phyloP scores from a whole-genome alignment of 768 basidiomycete species.

The Filobasidium wieringae region DNA sequence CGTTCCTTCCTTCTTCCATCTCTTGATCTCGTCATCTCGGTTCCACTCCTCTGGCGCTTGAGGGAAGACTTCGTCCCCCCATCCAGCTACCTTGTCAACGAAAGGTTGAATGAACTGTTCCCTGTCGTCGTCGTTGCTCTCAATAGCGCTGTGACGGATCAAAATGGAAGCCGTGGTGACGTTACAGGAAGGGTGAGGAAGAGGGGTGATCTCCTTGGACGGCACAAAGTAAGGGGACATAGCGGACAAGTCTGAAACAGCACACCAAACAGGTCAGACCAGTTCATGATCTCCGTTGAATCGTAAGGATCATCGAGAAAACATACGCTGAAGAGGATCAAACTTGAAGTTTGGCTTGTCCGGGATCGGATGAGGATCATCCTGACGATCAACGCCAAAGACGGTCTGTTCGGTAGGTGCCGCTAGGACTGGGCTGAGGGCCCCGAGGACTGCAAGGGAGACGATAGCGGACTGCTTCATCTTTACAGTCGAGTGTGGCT shows the following conservation, averaged over 20 bases:
- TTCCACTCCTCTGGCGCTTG: neutral
- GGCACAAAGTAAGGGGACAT: constrained; percentile 39
- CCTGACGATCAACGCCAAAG: no score
- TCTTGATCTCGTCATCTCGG: constrained; percentile 4
- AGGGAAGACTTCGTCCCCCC: constrained; percentile 14
- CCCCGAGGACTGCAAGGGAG: no score
- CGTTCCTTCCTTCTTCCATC: constrained; percentile 13
- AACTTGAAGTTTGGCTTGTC: no score
- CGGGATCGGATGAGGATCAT: no score
- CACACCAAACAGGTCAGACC: no score
- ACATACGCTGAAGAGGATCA: no score
- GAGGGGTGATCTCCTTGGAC: constrained; percentile 23
- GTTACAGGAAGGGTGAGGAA: constrained; percentile 29
- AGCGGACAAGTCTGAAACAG: constrained; percentile 39
- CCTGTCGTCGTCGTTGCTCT: constrained; percentile 41
- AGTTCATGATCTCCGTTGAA: no score
- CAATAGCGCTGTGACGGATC: constrained; percentile 38
- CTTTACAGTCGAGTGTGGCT: no score
- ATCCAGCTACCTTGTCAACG: constrained; percentile 29
- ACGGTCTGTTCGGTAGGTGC: no score
- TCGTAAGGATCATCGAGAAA: no score
- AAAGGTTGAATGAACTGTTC: constrained; percentile 40
- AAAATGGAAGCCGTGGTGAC: constrained; percentile 36
- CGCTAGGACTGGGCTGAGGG: no score
- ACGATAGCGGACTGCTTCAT: no score